Evolutionary conservation across 225 moss, liverwort and hornwort genomes (phyloP), one percentile per base, ranked within the genome.

Genomic region (Ulota crispa): DNA sequence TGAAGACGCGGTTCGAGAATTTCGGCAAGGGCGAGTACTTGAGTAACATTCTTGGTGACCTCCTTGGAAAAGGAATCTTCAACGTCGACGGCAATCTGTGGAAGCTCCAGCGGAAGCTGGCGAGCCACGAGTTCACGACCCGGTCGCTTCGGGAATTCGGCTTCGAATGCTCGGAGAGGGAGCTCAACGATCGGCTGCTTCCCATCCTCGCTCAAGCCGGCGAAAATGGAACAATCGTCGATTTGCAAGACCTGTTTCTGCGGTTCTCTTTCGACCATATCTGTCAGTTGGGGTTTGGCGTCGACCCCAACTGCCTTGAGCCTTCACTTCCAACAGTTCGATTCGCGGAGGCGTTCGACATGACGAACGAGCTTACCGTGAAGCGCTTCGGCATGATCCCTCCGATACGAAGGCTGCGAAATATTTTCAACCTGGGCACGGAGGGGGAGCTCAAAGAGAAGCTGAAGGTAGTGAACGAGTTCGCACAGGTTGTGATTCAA

Each of bases 251-350:
- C 72, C 62, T 92, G 7, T 82, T 92, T 5, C 21, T 83, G 9
- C 75, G 91, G 3, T 92, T 89, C n/a, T n/a, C n/a, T n/a, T n/a
- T n/a, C n/a, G n/a, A n/a, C n/a, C n/a, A n/a, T n/a, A n/a, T n/a
- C n/a, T 93, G 95, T 50, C 85, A 83, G 11, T 47, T 93, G 19
- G 93, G 84, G 1, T 92, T 95, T 54, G 92, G 95, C 19, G 78
- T 91, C 4, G 93, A 95, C n/a, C 87, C 87, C 1, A 82, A 86
- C 3, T 92, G 89, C 66, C 77, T 92, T 62, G 75, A 80, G 34
- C 78, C 85, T 12, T 85, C 84, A 1, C 84, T 93, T 2, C 90
- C 93, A 0, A 20, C 8, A 2, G 88, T 89, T 30, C 68, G 27
- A 32, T 83, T 94, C 14, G 90, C 84, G 1, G 72, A 72, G 62